Percentiles rank a stretch among this genome's conserved stretches.
Evolutionary conservation across 2,329 filamentous ascomycete genomes (phyloP).

Genomic region (Penicillium sp.): DNA sequence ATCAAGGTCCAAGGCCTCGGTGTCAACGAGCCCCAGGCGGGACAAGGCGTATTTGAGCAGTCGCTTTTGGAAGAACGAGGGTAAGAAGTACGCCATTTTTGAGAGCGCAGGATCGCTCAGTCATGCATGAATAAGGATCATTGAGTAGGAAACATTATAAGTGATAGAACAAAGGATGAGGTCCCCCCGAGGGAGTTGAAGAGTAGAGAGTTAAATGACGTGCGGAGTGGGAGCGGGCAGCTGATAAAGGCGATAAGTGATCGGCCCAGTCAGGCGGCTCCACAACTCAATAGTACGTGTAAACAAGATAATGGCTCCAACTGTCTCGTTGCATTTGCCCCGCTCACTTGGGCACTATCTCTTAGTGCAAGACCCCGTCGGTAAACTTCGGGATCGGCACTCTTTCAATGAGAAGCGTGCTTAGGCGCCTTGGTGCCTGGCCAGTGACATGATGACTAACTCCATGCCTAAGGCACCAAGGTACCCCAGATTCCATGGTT

Average conservation of each 20-base stretch:
- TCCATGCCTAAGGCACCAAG: not conserved
- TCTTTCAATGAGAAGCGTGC: not conserved
- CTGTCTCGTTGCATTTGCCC: not conserved
- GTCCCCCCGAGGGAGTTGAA: slow-evolving; percentile 4
- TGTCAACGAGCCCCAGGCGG: slow-evolving; percentile 81
- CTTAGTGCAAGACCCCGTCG: not conserved
- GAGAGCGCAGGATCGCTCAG: slow-evolving; percentile 31
- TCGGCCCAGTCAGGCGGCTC: slow-evolving; percentile 22
- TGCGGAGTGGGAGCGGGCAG: slow-evolving; percentile 24
- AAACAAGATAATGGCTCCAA: not conserved
- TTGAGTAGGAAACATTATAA: slow-evolving; percentile 22
- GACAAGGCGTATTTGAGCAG: slow-evolving; percentile 83
- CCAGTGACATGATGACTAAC: not conserved
- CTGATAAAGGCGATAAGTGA: slow-evolving; percentile 26
- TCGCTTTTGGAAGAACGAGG: slow-evolving; percentile 80
- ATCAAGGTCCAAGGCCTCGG: slow-evolving; percentile 80
- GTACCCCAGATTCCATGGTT: not conserved
- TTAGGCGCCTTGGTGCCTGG: not conserved
- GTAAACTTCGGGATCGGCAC: not conserved
- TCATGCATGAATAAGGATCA: slow-evolving; percentile 28
- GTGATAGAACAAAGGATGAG: slow-evolving; percentile 1
- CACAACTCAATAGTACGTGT: not conserved
- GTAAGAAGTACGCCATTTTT: slow-evolving; percentile 72
- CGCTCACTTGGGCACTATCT: not conserved
- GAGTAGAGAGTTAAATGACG: slow-evolving; percentile 28